Evolutionary conservation across 2,329 filamentous ascomycete species (phyloP).

Genomic region (Diaporthe destruens): DNA sequence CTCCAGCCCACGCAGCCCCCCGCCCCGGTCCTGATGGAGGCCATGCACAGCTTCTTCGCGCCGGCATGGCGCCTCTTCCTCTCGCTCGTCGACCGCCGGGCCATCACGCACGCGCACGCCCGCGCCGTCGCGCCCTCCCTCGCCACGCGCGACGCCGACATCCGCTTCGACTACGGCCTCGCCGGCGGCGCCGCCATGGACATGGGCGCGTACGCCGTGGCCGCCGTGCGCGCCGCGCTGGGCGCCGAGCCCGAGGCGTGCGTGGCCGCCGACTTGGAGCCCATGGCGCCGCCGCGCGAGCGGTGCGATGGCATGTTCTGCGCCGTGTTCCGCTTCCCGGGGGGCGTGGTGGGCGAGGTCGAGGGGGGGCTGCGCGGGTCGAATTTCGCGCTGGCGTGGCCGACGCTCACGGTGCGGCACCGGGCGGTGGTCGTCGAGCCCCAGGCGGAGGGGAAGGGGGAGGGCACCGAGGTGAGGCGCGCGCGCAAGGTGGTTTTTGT

Average conservation of each 20-base stretch:
- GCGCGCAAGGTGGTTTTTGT: conserved; percentile 49
- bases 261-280: conserved; percentile 47
- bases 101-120: conserved; percentile 53
- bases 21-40: conserved; percentile 64
- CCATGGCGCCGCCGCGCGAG: conserved; percentile 49
- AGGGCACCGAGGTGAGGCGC: conserved; percentile 45
- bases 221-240: conserved; percentile 55
- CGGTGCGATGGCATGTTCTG: conserved; percentile 51
- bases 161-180: conserved; percentile 58
- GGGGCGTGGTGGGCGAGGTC: conserved; percentile 53
- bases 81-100: conserved; percentile 52
- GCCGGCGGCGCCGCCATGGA: conserved; percentile 58
- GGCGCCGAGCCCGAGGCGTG: conserved; percentile 55
- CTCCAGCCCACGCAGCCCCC: conserved; percentile 43
- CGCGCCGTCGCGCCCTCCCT: conserved; percentile 49
- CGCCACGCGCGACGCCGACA: conserved; percentile 54
- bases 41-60: conserved; percentile 65
- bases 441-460: conserved; percentile 42
- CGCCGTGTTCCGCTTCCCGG: conserved; percentile 55
- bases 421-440: conserved; percentile 39
- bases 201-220: conserved; percentile 56
- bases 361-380: conserved; percentile 47
- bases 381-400: conserved; percentile 42
- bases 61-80: conserved; percentile 61
- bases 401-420: conserved; percentile 44